Evolutionary conservation across 495 filamentous ascomycete species (phyloP), one percentile per base, ranked within the genome.

Genomic region (Lentithecium fluviatile): DNA sequence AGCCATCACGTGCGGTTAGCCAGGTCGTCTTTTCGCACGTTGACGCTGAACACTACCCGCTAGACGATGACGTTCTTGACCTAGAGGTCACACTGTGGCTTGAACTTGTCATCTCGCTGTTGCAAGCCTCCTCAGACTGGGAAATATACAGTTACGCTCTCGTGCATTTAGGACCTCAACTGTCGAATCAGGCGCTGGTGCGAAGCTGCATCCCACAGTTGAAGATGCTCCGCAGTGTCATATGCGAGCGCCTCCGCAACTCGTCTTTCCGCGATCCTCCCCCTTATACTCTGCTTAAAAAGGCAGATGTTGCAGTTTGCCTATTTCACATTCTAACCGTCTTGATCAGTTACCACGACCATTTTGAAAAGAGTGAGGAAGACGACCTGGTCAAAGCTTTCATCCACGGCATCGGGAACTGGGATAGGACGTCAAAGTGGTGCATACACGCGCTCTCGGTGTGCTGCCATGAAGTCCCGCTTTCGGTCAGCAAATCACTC

Each of bases 401-500:
- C 71, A 80, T 91, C 67, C 78, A 85, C 51, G 91, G 91, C 7
- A 85, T 95, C 43, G 84, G 88, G 12, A 87, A 85, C 21, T 88
- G 88, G 81, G 93, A 97, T 64, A 82, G 89, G 60, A 92, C 87
- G 20, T 88, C 90, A 24, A 91, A 89, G 67, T 87, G 84, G 47
- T 97, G 94, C 71, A 96, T 99, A 49, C 93, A 97, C 72, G 94
- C 91, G 2, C 78, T 99, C 7, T 88, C 90, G 1, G 84, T 97
- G 42, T 97, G 91, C 74, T 96, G 91, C 68, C 87, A 96, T 68
- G 95, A 99, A 71, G 81, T 96, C 24, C 91, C 92, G 23, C 77
- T 83, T 25, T 90, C 90, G 26, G 85, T 91, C 49, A 87, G 85
- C 66, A 95, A 90, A 67, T 85, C 85, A 24, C 75, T 97, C 51